Conservation (phyloP, 2,329 filamentous ascomycete species). For the Colletotrichum tanaceti region DNA sequence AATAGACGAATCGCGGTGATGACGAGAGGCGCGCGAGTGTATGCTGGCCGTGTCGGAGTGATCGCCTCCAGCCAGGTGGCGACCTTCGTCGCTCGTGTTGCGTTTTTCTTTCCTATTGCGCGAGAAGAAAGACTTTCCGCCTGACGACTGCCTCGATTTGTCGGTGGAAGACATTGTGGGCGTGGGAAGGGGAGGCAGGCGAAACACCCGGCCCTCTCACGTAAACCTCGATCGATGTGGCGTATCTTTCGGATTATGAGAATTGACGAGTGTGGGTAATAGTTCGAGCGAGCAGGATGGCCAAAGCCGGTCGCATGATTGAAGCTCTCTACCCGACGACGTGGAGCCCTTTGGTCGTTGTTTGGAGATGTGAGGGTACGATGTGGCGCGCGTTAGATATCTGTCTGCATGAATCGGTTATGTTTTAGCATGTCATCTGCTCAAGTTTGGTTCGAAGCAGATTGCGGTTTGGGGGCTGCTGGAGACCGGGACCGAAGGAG, state of each 20-base stretch:
- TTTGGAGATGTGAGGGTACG: conserved; percentile 16
- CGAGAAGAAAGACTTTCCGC: conserved; percentile 85
- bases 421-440: conserved; percentile 42
- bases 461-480: conserved; percentile 17
- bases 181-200: conserved; percentile 38
- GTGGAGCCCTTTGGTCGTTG: conserved; percentile 29
- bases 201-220: conserved; percentile 40
- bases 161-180: conserved; percentile 72
- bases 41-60: conserved; percentile 69
- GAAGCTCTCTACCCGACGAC: conserved; percentile 40
- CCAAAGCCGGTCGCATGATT: conserved; percentile 56
- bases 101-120: conserved; percentile 82
- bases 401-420: conserved; percentile 41
- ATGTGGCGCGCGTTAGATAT: conserved; percentile 34
- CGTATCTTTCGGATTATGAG: conserved; percentile 32
- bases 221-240: conserved; percentile 34
- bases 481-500: conserved; percentile 23
- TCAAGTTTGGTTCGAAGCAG: conserved; percentile 37
- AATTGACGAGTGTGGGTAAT: conserved; percentile 35
- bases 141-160: conserved; percentile 84
- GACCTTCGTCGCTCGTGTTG: conserved; percentile 69
- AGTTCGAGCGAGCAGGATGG: conserved; percentile 41
- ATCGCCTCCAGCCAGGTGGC: conserved; percentile 65
- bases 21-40: conserved; percentile 78
- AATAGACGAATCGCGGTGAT: conserved; percentile 80